A percentile compares a stretch with the other conserved stretches of the same genome.
phyloP scores from a whole-genome alignment of 345 rosid genomes.

The Eucalyptus viminalis region DNA sequence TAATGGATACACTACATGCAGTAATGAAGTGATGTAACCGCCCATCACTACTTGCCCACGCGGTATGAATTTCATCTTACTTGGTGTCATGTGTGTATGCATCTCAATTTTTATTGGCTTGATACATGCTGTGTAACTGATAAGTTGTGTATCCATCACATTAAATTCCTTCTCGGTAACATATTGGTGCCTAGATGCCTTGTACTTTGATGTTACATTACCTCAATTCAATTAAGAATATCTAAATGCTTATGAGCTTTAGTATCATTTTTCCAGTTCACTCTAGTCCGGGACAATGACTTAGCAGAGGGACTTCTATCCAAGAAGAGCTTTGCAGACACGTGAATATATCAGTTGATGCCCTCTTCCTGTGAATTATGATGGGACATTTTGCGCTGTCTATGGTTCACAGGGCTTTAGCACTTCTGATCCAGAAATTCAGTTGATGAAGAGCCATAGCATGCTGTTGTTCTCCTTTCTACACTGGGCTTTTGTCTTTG shows the following conservation, averaged over 20 bases:
- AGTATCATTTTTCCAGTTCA: conserved; percentile 80
- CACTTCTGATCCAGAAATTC: too few species aligned
- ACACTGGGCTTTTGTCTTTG: too few species aligned
- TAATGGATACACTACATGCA: background rate
- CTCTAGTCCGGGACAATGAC: conserved; percentile 66
- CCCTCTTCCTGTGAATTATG: background rate
- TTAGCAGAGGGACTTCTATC: conserved; percentile 30
- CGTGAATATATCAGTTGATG: conserved; percentile 5
- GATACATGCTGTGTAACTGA: background rate
- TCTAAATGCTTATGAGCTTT: conserved; percentile 59
- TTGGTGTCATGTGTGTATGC: background rate
- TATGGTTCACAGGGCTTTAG: too few species aligned
- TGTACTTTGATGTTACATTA: background rate
- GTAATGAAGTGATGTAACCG: background rate
- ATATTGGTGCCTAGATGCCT: background rate
- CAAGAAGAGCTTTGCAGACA: background rate
- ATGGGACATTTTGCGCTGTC: conserved; percentile 10
- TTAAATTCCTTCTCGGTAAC: background rate
- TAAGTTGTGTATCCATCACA: background rate
- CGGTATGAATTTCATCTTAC: background rate
- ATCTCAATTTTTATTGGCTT: background rate
- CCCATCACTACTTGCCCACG: background rate
- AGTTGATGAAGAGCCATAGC: too few species aligned
- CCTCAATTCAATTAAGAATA: background rate
- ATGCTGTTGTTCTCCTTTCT: too few species aligned